Base-by-base conservation (phyloP, 768 basidiomycete species). In the Porphyrellus cyaneotinctus region DNA sequence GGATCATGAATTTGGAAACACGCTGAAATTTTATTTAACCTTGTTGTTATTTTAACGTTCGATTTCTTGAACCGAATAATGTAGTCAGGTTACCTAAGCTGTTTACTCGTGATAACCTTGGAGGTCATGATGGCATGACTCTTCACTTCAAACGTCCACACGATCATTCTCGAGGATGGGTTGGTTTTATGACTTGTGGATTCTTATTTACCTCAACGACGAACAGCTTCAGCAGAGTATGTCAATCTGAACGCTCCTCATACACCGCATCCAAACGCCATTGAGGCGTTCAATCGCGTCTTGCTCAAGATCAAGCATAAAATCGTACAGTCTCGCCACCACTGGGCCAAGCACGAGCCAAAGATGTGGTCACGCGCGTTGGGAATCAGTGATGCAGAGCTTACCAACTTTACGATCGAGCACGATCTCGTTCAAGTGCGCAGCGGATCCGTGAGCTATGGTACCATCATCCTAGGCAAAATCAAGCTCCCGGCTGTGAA, bases 391-490 rank as follows among this genome's bases (percentile, higher is more conserved):
- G 80, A 91, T 62, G 43, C 69, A 0, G 70, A 82, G 23, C 72
- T 90, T 51, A 72, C 75, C 12, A 55, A 59, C 47, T 87, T 88
- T 61, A 72, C 67, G 33, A 72, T 84, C 43, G 63, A 72, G 58
- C 38, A 69, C 6, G 76, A 77, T 57, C 70, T 79, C 41, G 71
- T 77, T 14, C 59, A 70, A 57, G 65, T 75, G 28, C 74, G 85
- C 50, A 83, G 79, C 60, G 85, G 77, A 5, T 55, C 68, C 33
- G 83, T 83, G 31, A 76, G 82, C 52, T 82, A 90, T 65, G 88
- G 88, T 15, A 80, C 77, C 11, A 80, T 90, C 51, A 79, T 91
- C 54, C 66, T 91, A 12, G 88, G 89, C 24, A 89, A 91, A 75
- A 79, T 90, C 65, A 79, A 78, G 59, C 75, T 90, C 41, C 85